phyloP scores from a whole-genome alignment of 2,329 filamentous ascomycete genomes.

The Penicillium occitanis region DNA sequence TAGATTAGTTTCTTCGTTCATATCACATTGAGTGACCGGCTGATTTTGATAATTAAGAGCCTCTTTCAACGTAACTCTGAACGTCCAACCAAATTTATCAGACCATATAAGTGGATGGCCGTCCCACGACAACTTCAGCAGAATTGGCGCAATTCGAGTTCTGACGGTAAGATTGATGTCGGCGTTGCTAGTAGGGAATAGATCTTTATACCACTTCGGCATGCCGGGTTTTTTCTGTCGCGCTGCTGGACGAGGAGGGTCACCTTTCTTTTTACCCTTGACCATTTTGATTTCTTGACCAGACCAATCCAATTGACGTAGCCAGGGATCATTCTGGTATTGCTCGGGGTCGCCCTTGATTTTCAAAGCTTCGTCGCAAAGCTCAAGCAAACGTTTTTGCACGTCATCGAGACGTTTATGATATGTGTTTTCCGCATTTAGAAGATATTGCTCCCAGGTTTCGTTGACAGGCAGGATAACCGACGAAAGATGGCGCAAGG shows the following conservation, averaged over 20 bases:
- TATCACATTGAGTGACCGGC: conserved; percentile 72
- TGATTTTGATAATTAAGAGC: conserved; percentile 65
- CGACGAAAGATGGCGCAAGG: conserved; percentile 85
- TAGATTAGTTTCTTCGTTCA: conserved; percentile 70
- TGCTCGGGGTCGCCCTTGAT: conserved; percentile 67
- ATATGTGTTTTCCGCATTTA: conserved; percentile 82
- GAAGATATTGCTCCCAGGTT: conserved; percentile 82
- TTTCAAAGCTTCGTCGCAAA: conserved; percentile 75
- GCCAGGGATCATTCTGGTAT: conserved; percentile 82
- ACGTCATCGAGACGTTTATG: conserved; percentile 74
- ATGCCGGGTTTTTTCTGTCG: conserved; percentile 92
- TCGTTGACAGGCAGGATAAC: conserved; percentile 89
- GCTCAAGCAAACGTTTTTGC: conserved; percentile 66
- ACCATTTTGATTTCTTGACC: conserved; percentile 88
- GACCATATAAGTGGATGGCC: conserved; percentile 90
- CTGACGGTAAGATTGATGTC: conserved; percentile 77
- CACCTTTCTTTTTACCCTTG: conserved; percentile 84
- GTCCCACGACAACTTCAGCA: conserved; percentile 85
- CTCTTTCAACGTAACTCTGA: conserved; percentile 67
- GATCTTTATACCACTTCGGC: conserved; percentile 93
- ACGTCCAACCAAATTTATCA: conserved; percentile 89
- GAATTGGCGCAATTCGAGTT: conserved; percentile 79
- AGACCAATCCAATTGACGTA: conserved; percentile 92
- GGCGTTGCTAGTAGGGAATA: conserved; percentile 68
- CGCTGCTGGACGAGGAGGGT: conserved; percentile 72